These are phyloP conservation scores for Verbascum thapsus DNA, from an alignment of 257 asterid species.

Conservation along the genomic window DNA sequence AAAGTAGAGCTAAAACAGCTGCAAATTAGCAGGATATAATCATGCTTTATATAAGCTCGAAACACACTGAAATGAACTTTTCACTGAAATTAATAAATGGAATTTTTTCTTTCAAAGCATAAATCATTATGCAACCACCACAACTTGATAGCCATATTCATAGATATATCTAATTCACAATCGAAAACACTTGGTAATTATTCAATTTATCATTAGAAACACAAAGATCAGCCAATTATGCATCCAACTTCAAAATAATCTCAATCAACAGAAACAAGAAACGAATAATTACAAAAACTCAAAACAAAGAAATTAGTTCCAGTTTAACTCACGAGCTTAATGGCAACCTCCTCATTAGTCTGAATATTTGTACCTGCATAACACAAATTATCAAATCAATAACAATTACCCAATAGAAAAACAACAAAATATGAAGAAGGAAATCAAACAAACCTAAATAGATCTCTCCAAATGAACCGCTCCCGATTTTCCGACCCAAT, in stretches of 20 bases:
- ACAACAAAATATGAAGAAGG: background rate
- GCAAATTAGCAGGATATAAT: too few species aligned
- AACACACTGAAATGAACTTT: too few species aligned
- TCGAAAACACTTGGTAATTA: too few species aligned
- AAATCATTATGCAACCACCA: too few species aligned
- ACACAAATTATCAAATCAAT: background rate
- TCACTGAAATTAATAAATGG: too few species aligned
- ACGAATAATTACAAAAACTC: too few species aligned
- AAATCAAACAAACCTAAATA: constrained; percentile 62
- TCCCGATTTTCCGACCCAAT: constrained; percentile 84
- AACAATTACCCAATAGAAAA: background rate
- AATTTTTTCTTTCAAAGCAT: too few species aligned
- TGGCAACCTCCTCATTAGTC: constrained; percentile 84
- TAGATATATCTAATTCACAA: too few species aligned
- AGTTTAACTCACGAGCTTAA: constrained; percentile 74
- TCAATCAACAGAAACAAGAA: constrained; percentile 8
- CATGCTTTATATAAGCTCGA: too few species aligned
- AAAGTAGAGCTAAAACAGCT: background rate
- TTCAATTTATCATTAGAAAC: background rate
- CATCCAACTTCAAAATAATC: background rate
- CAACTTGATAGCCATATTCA: too few species aligned
- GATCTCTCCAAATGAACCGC: constrained; percentile 97
- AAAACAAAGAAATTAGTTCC: background rate
- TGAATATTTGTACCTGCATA: constrained; percentile 73
- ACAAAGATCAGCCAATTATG: too few species aligned